phyloP scores from a whole-genome alignment of 164 flowering plant genomes.

The Vitis rupestris region DNA sequence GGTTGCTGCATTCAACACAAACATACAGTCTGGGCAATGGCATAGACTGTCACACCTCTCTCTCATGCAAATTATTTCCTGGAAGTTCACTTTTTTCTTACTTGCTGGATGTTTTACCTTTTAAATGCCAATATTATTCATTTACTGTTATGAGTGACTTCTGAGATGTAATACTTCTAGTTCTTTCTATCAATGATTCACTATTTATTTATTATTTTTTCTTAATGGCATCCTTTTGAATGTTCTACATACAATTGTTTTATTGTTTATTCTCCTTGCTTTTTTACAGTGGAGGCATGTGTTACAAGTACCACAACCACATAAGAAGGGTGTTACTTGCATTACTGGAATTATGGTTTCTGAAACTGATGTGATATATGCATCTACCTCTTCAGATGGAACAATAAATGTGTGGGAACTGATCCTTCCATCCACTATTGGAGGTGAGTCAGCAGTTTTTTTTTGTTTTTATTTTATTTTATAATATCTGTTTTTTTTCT shows the following conservation, averaged over 20 bases:
- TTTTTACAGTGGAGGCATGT: constrained; percentile 75
- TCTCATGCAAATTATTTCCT: too few relatives aligned
- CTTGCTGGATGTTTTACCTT: neutral
- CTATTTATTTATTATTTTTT: neutral
- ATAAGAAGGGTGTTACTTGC: constrained; percentile 93
- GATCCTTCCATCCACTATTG: constrained; percentile 44
- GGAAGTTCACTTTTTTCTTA: neutral
- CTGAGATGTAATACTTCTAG: neutral
- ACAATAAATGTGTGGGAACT: constrained; percentile 70
- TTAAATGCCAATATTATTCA: neutral
- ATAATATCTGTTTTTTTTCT: too few relatives aligned
- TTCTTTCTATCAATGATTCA: neutral
- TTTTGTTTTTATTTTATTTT: neutral
- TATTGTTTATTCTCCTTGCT: constrained; percentile 3
- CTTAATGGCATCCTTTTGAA: neutral
- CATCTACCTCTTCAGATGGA: constrained; percentile 90
- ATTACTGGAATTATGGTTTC: constrained; percentile 71
- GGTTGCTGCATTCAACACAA: too few relatives aligned
- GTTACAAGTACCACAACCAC: constrained; percentile 65
- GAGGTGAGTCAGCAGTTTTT: constrained; percentile 44
- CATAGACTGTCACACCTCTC: too few relatives aligned
- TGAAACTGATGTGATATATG: constrained; percentile 58
- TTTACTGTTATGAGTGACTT: neutral
- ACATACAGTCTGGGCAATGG: too few relatives aligned
- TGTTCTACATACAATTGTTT: neutral